These are phyloP conservation scores for Blumeriella jaapii DNA, from an alignment of 2,329 filamentous ascomycete genomes.

Conservation along the genomic window DNA sequence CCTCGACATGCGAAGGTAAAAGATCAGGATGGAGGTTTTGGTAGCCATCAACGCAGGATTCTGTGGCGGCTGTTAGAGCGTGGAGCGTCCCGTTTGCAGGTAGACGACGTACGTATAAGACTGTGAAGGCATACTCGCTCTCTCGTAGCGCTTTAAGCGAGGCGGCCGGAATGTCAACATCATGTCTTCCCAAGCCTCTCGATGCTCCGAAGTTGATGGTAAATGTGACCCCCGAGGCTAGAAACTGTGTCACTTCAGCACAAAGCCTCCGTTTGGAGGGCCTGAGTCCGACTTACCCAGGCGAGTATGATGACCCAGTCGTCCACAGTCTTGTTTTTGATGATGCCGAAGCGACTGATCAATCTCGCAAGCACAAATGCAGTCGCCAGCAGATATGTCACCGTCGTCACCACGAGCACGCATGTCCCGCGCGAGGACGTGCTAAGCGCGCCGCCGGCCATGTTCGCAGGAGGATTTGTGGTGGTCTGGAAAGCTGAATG, in stretches of 20 bases:
- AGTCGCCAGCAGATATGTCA: constrained; percentile 57
- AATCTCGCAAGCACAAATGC: constrained; percentile 67
- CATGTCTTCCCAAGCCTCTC: constrained; percentile 57
- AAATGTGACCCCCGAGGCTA: constrained; percentile 57
- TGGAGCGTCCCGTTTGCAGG: background rate
- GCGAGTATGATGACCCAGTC: constrained; percentile 73
- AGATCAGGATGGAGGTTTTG: constrained; percentile 85
- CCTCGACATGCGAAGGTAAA: constrained; percentile 75
- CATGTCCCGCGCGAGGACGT: constrained; percentile 35
- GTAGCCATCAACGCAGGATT: constrained; percentile 85
- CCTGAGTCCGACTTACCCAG: constrained; percentile 41
- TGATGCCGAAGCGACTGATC: constrained; percentile 59
- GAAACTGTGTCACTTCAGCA: constrained; percentile 25
- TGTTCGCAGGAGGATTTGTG: too few species aligned
- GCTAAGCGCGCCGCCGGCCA: too few species aligned
- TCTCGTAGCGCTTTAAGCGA: constrained; percentile 42
- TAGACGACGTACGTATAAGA: constrained; percentile 48
- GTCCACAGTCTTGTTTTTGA: constrained; percentile 61
- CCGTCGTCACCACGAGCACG: constrained; percentile 59
- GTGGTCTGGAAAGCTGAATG: too few species aligned
- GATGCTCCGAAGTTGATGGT: constrained; percentile 52
- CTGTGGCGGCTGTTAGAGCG: constrained; percentile 30
- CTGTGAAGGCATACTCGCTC: constrained; percentile 52
- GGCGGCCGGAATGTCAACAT: constrained; percentile 42
- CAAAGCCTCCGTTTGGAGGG: background rate